A percentile compares a stretch with the other conserved stretches of the same genome.
Conservation (phyloP, 2,329 filamentous ascomycete species). For the Epicoccum nigrum region DNA sequence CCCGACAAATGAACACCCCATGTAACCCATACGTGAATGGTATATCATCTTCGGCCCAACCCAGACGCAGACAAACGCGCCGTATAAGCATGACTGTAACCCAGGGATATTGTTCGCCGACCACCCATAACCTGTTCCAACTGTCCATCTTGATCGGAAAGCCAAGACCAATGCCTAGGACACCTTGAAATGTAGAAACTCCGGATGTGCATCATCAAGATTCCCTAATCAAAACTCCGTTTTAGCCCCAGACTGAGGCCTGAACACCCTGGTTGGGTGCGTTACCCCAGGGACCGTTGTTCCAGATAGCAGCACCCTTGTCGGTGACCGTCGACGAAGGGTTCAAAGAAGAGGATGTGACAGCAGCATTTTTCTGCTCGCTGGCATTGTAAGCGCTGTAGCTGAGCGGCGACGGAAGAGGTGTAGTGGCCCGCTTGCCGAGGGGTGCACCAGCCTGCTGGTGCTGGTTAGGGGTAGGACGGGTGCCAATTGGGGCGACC, state of each 20-base stretch:
- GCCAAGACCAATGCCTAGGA: constrained; percentile 49
- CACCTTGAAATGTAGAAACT: constrained; percentile 53
- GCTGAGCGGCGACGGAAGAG: constrained; percentile 85
- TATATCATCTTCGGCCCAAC: constrained; percentile 38
- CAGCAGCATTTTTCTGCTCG: constrained; percentile 56
- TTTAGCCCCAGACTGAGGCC: constrained; percentile 90
- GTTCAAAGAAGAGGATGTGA: constrained; percentile 64
- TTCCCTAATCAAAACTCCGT: constrained; percentile 43
- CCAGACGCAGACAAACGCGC: constrained; percentile 43
- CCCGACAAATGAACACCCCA: constrained; percentile 38
- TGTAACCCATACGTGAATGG: constrained; percentile 36
- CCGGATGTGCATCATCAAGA: constrained; percentile 50
- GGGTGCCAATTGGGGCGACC: constrained; percentile 92
- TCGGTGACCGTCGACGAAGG: constrained; percentile 55
- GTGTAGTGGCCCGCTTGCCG: constrained; percentile 86
- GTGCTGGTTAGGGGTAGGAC: constrained; percentile 69
- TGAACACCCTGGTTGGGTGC: constrained; percentile 74
- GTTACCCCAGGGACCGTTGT: constrained; percentile 83
- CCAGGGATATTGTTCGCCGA: constrained; percentile 44
- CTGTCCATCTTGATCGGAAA: constrained; percentile 39
- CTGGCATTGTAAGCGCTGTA: constrained; percentile 65
- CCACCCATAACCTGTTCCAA: constrained; percentile 41
- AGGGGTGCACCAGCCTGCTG: constrained; percentile 65
- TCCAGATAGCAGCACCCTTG: constrained; percentile 66
- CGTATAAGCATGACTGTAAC: constrained; percentile 38